These are phyloP conservation scores for Colletotrichum tropicale DNA, from an alignment of 2,329 filamentous ascomycete genomes.

Conservation along the genomic window DNA sequence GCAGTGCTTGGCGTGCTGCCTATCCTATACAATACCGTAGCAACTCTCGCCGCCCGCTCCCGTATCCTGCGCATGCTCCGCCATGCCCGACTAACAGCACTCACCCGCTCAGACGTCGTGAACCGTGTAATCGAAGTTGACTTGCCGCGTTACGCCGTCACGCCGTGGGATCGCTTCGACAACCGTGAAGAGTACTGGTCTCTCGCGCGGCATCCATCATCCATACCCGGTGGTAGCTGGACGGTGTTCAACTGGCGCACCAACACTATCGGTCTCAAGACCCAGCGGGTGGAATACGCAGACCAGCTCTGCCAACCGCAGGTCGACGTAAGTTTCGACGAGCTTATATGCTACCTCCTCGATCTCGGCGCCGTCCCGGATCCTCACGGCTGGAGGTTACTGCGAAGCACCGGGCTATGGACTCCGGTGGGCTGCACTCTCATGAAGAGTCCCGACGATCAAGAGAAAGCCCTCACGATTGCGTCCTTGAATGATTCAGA, in stretches of 20 bases:
- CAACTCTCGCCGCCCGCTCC: slow-evolving; percentile 63
- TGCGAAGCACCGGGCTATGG: slow-evolving; percentile 64
- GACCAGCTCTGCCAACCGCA: slow-evolving; percentile 59
- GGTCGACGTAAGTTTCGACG: slow-evolving; percentile 60
- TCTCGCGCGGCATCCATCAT: slow-evolving; percentile 53
- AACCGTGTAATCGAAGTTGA: slow-evolving; percentile 72
- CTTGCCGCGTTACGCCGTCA: slow-evolving; percentile 67
- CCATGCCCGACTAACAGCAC: slow-evolving; percentile 59
- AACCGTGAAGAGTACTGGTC: slow-evolving; percentile 63
- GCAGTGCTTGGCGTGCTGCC: slow-evolving; percentile 65
- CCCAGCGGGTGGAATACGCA: slow-evolving; percentile 67
- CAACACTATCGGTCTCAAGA: slow-evolving; percentile 65
- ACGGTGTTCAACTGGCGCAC: slow-evolving; percentile 70
- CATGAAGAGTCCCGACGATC: slow-evolving; percentile 56
- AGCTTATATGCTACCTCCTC: slow-evolving; percentile 65
- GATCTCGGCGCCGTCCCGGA: slow-evolving; percentile 68
- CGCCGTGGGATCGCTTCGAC: slow-evolving; percentile 60
- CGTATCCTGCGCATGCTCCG: slow-evolving; percentile 64
- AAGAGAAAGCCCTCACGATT: slow-evolving; percentile 54
- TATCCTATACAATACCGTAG: slow-evolving; percentile 69
- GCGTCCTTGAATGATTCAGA: slow-evolving; percentile 64
- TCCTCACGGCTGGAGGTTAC: slow-evolving; percentile 60
- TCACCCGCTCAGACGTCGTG: slow-evolving; percentile 67
- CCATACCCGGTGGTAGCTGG: slow-evolving; percentile 66
- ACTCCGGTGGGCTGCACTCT: slow-evolving; percentile 63